Percentiles rank a stretch among this genome's conserved stretches.
Conservation (phyloP, 495 filamentous ascomycete species). For the Podospora didyma region DNA sequence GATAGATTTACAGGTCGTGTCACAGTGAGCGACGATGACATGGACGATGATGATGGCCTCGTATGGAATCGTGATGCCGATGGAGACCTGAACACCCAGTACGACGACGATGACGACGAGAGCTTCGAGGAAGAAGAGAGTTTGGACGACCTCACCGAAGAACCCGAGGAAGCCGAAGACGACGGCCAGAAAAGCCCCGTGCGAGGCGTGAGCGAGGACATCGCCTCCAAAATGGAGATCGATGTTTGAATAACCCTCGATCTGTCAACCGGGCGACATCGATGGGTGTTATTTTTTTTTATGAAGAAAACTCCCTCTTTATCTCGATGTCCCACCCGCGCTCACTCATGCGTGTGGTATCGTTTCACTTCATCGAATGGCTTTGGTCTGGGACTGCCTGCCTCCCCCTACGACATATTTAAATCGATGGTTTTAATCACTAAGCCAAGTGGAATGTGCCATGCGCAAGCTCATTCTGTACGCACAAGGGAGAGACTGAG, state of each 20-base stretch:
- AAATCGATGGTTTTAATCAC: too few species aligned
- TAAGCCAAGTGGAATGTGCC: neutral
- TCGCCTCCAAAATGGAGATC: slow-evolving; percentile 67
- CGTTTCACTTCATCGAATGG: too few species aligned
- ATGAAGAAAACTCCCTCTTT: too few species aligned
- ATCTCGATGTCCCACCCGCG: too few species aligned
- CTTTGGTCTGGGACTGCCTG: too few species aligned
- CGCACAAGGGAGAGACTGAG: neutral
- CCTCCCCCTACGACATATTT: too few species aligned
- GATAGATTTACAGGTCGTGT: slow-evolving; percentile 48
- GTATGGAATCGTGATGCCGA: slow-evolving; percentile 49
- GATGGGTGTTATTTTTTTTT: too few species aligned
- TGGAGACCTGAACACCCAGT: slow-evolving; percentile 46
- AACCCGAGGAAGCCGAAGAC: slow-evolving; percentile 50
- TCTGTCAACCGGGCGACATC: neutral
- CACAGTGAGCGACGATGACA: slow-evolving; percentile 39
- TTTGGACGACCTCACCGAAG: slow-evolving; percentile 53
- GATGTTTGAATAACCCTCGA: slow-evolving; percentile 24
- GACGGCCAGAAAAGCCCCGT: slow-evolving; percentile 49
- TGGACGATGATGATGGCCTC: slow-evolving; percentile 38
- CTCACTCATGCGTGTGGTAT: too few species aligned
- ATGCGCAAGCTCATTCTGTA: neutral
- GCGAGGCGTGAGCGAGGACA: slow-evolving; percentile 69
- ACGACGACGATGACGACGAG: slow-evolving; percentile 41
- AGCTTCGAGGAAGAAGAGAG: slow-evolving; percentile 46